phyloP scores from a whole-genome alignment of 2,329 filamentous ascomycete genomes.

The Mycosphaerella sp. region DNA sequence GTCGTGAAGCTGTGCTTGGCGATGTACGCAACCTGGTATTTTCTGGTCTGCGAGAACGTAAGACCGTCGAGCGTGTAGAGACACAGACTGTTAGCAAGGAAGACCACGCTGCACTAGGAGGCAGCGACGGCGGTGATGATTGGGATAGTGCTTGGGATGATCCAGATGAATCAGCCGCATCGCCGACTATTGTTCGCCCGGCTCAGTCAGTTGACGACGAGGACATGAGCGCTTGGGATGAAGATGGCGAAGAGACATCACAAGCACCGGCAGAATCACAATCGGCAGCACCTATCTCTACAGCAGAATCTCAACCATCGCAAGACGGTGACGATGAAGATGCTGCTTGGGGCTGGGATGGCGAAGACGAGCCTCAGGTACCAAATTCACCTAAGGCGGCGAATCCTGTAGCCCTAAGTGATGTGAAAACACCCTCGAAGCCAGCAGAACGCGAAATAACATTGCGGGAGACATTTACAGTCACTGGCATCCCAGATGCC shows the following conservation, averaged over 20 bases:
- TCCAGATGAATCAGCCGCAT: conserved; percentile 45
- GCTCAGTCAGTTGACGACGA: conserved; percentile 38
- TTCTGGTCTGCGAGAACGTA: conserved; percentile 58
- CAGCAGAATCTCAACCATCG: conserved; percentile 18
- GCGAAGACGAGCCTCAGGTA: conserved; percentile 47
- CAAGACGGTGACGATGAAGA: conserved; percentile 58
- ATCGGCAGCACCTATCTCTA: conserved; percentile 12
- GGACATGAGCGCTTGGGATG: conserved; percentile 46
- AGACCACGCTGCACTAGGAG: conserved; percentile 49
- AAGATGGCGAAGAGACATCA: conserved; percentile 18
- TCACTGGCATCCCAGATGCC: conserved; percentile 78
- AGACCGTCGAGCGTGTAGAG: conserved; percentile 74
- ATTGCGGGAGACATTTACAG: conserved; percentile 76
- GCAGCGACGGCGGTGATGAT: conserved; percentile 57
- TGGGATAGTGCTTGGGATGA: conserved; percentile 69
- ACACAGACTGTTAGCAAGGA: conserved; percentile 70
- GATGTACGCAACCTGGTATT: conserved; percentile 63
- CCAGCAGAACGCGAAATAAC: conserved; percentile 47
- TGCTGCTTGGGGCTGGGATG: conserved; percentile 87
- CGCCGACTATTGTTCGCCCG: conserved; percentile 1
- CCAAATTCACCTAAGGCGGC: conserved; percentile 23
- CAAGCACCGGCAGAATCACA: conserved; percentile 34
- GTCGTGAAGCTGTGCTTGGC: conserved; percentile 72
- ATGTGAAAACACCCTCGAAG: conserved; percentile 22
- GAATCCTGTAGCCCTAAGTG: conserved; percentile 22